Evolutionary conservation across 108 stramenopile species (phyloP), one percentile per base, ranked within the genome.

Genomic region (Schizochytrium sp.): DNA sequence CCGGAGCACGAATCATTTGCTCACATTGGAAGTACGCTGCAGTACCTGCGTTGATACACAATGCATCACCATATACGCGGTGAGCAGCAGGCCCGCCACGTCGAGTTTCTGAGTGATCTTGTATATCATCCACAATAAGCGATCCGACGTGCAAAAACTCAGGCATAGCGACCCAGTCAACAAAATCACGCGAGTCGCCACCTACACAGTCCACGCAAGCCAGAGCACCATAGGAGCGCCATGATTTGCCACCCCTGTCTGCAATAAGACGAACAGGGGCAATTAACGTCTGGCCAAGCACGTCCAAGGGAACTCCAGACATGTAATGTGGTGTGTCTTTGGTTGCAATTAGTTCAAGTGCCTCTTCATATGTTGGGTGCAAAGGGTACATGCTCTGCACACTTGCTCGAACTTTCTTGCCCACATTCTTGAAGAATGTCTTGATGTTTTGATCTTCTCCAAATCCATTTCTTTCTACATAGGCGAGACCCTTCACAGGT

Each of bases 111-210:
- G 87, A 87, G 45, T 88, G 40, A 57, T 89, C 89, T 55, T 89
- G 87, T 56, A 89, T 56, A 55, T 89, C 89, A 55, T 89, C 89
- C 0, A 89, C 64, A 57, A 89, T 89, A 50, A 89, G 89, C 5
- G 89, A 89, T 19, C 89, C 89, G 40, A 89, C 89, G 12, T 89
- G 89, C 53, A 89, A 50, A 57, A 89, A 89, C 88, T 89, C 89
- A 42, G 89, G 89, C 89, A 89, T 89, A 50, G 89, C 73, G 28
- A 89, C 50, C 89, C 89, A 89, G 50, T 87, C 72, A 4, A 53
- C 76, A 53, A 87, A 89, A 15, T 89, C 47, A 76, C 89, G 89
- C 19, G 76, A 76, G 58, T 89, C 89, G 83, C 89, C 89, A 38
- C 89, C 89, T 17, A 89, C 89, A 1, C 89, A 38, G 76, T 89